Conservation (phyloP, 2,329 filamentous ascomycete species). For the Exophiala bonariae region DNA sequence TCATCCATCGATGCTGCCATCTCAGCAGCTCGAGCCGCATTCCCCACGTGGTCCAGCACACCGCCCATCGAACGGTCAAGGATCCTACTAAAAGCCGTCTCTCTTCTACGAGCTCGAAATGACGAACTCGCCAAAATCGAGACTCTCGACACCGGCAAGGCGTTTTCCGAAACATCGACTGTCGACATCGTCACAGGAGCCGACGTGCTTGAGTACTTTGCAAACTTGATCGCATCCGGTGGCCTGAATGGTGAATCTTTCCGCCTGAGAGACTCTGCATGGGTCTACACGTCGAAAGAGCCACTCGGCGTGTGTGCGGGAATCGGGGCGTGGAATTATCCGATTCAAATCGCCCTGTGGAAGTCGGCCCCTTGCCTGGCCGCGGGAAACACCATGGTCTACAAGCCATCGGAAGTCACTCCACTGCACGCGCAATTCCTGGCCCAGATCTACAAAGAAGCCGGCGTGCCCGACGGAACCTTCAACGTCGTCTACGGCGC, state of each 20-base stretch:
- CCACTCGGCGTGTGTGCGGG: constrained; percentile 80
- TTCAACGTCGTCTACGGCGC: constrained; percentile 86
- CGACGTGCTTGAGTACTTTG: constrained; percentile 85
- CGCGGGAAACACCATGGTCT: constrained; percentile 86
- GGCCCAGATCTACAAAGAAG: constrained; percentile 74
- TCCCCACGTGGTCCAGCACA: constrained; percentile 73
- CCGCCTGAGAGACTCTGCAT: constrained; percentile 71
- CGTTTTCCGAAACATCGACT: constrained; percentile 78
- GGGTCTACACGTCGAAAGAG: constrained; percentile 80
- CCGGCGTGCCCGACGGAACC: constrained; percentile 76
- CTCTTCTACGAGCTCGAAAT: constrained; percentile 72
- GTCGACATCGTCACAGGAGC: constrained; percentile 82
- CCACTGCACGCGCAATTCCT: constrained; percentile 77
- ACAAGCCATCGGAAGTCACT: constrained; percentile 86
- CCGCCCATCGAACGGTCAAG: constrained; percentile 72
- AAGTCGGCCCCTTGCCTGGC: constrained; percentile 84
- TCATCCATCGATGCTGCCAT: constrained; percentile 72
- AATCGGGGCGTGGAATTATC: constrained; percentile 91
- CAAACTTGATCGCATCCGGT: constrained; percentile 73
- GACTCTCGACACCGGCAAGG: constrained; percentile 83
- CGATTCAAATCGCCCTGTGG: constrained; percentile 87
- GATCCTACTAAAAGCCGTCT: constrained; percentile 74
- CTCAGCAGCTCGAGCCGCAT: constrained; percentile 68
- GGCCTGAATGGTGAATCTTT: constrained; percentile 79
- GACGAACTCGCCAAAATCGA: constrained; percentile 77